Base-by-base conservation (phyloP, 208 protist species). In the Wallacemonas collosoma region DNA sequence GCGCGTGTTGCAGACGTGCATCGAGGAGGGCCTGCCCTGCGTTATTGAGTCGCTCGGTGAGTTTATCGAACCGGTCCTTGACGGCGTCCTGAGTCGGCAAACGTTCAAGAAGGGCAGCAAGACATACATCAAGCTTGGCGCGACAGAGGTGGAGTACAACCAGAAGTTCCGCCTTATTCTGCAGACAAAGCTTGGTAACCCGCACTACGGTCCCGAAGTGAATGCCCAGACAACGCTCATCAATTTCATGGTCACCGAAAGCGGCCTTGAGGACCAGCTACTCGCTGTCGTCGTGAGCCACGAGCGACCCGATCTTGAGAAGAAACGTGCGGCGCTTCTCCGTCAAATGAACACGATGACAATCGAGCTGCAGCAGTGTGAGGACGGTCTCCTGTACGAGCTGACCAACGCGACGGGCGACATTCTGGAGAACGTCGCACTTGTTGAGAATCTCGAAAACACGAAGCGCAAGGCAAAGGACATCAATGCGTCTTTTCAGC, bases 151-250 rank as follows among this genome's bases (percentile, higher is more conserved):
- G 56, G 91, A 97, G 79, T 98, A 98, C 78, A 97, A 99, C 76
- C 50, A 69, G 36, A 98, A 98, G 36, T 99, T 99, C 89, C 88
- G 91, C 47, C 86, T 99, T 36, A 98, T 98, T 73, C 81, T 99
- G 55, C 98, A 99, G 87, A 99, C 98, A 26, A 99, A 99, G 83
- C 85, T 99, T 55, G 87, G 95, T 50, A 99, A 99, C 76, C 98
- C 98, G n/a, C 97, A 99, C 76, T 99, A 99, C 87, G 95, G 97
- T 51, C 98, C 98, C n/a, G 98, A 99, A 86, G 97, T 99, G 63
- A 98, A 99, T 79, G 98, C 98, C 9, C 98, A 99, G 85, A 98
- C 96, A 40, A 99, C 98, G 5, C 75, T 99, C 38, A 98, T 99
- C 82, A 99, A 99, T 89, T 99, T 99, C 81, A 99, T 98, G 86